Percentiles rank a stretch among this genome's conserved stretches.
Conservation (phyloP, 140 eudicot genomes). For the Bidens hawaiensis region DNA sequence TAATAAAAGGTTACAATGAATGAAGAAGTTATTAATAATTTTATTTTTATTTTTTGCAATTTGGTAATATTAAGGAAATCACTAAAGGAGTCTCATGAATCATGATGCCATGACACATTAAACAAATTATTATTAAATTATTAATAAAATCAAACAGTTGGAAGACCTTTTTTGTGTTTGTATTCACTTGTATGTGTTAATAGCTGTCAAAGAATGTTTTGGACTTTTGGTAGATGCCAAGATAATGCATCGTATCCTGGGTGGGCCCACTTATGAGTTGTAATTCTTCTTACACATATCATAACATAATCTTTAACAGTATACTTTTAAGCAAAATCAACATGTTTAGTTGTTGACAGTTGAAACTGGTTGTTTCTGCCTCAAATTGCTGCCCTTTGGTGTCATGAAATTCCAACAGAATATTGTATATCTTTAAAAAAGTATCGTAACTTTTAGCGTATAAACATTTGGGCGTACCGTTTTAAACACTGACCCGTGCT, state of each 20-base stretch:
- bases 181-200: conserved; percentile 23
- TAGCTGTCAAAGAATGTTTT: conserved; percentile 31
- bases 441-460: conserved; percentile 7
- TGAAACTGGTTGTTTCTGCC: conserved; percentile 6
- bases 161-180: conserved; percentile 27
- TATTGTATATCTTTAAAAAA: neutral
- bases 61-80: conserved; percentile 7
- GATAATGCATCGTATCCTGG: conserved; percentile 16
- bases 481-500: neutral
- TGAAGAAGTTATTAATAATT: no score
- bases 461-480: no score
- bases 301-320: conserved; percentile 9
- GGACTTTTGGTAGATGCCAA: conserved; percentile 26
- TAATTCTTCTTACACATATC: conserved; percentile 15
- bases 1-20: conserved; percentile 17
- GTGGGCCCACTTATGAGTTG: conserved; percentile 31
- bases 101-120: conserved; percentile 10
- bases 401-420: conserved; percentile 5
- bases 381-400: conserved; percentile 18
- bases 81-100: conserved; percentile 9
- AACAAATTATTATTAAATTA: conserved; percentile 9
- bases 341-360: conserved; percentile 14
- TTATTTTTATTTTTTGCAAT: neutral
- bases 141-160: neutral
- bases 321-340: neutral